Percentiles rank a stretch among this genome's conserved stretches.
These are phyloP conservation scores for Kodamaea arcana DNA, from an alignment of 1,139 yeast species.

Conservation along the genomic window DNA sequence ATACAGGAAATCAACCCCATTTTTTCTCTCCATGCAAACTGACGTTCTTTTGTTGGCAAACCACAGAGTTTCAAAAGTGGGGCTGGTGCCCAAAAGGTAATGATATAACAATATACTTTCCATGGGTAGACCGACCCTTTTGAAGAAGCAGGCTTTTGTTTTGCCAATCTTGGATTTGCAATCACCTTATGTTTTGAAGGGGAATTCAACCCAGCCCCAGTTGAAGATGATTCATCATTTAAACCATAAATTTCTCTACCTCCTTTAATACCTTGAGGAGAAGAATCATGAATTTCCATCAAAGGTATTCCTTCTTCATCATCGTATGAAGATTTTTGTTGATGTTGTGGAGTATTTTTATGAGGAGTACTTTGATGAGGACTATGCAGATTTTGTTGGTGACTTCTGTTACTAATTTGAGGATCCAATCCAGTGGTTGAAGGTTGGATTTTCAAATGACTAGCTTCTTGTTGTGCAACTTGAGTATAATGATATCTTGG, in stretches of 20 bases:
- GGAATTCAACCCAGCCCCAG: constrained; percentile 10
- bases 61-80: constrained; percentile 72
- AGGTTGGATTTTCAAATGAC: constrained; percentile 62
- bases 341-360: constrained; percentile 11
- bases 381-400: constrained; percentile 2
- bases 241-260: constrained; percentile 58
- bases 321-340: too few species aligned
- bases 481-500: constrained; percentile 82
- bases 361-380: constrained; percentile 1
- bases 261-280: constrained; percentile 14
- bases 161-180: constrained; percentile 12
- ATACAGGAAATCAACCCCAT: constrained; percentile 79
- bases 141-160: constrained; percentile 11
- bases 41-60: constrained; percentile 72
- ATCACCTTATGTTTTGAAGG: constrained; percentile 23
- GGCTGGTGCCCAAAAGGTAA: constrained; percentile 92
- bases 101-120: constrained; percentile 72
- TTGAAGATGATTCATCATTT: constrained; percentile 48
- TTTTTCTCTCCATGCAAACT: constrained; percentile 96
- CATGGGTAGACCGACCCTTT: constrained; percentile 54
- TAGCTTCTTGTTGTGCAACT: constrained; percentile 66
- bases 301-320: constrained; percentile 45
- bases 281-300: constrained; percentile 30
- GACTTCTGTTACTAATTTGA: constrained; percentile 8
- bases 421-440: constrained; percentile 77